Evolutionary conservation across 495 filamentous ascomycete genomes (phyloP).

Genomic region (Penicillium cosmopolitanum): DNA sequence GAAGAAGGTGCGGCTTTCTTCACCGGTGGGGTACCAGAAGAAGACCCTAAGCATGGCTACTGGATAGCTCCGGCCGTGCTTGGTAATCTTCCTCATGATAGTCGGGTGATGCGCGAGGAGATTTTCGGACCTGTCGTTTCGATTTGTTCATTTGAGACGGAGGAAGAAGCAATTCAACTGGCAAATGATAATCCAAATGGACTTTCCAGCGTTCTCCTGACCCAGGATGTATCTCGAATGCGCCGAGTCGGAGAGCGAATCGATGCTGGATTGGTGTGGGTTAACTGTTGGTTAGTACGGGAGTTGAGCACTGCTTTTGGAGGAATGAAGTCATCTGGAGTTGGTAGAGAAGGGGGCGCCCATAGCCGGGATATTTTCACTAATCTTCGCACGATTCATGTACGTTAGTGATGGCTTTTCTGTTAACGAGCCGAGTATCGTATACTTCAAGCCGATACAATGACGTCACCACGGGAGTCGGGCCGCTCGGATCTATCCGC

Average conservation of each 20-base stretch:
- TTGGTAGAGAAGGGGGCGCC: constrained; percentile 21
- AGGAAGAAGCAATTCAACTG: constrained; percentile 53
- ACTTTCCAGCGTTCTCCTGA: constrained; percentile 18
- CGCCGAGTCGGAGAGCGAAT: constrained; percentile 20
- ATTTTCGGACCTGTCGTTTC: constrained; percentile 58
- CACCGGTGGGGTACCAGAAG: constrained; percentile 11
- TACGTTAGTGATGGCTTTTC: constrained; percentile 7
- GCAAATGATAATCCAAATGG: constrained; percentile 57
- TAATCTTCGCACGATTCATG: constrained; percentile 24
- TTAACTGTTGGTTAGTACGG: constrained; percentile 25
- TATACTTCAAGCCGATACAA: not conserved
- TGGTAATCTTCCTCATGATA: constrained; percentile 29
- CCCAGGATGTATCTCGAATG: constrained; percentile 20
- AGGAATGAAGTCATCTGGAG: constrained; percentile 26
- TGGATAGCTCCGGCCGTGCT: constrained; percentile 51
- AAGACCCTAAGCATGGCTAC: constrained; percentile 35
- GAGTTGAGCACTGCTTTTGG: constrained; percentile 28
- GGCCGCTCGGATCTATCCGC: constrained; percentile 16
- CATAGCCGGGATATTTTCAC: constrained; percentile 26
- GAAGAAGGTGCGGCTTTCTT: constrained; percentile 15
- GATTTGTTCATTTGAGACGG: constrained; percentile 55
- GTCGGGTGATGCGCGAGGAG: constrained; percentile 47
- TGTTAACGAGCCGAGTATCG: not conserved
- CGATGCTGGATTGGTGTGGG: constrained; percentile 27
- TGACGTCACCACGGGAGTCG: constrained; percentile 4